Percentiles rank a stretch among this genome's conserved stretches.
Conservation (phyloP, 2,329 filamentous ascomycete genomes). For the Aspergillus hiratsukae region DNA sequence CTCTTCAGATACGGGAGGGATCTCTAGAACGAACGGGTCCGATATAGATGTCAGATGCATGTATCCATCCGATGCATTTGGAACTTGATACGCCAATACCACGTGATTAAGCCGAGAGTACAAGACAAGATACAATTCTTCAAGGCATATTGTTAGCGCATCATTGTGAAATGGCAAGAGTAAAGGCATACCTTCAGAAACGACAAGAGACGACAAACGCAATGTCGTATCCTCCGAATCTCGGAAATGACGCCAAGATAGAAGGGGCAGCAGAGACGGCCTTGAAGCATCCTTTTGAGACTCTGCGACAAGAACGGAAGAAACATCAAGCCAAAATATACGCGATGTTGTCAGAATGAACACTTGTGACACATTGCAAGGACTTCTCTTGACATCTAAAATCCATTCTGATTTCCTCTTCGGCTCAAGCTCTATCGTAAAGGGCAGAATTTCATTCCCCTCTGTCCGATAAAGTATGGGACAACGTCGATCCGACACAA, state of each 20-base stretch:
- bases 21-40: constrained; percentile 32
- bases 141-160: constrained; percentile 10
- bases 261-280: constrained; percentile 33
- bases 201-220: constrained; percentile 31
- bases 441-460: constrained; percentile 20
- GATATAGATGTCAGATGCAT: constrained; percentile 20
- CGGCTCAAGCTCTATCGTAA: constrained; percentile 34
- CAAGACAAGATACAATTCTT: constrained; percentile 36
- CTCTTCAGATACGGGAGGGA: constrained; percentile 18
- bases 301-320: constrained; percentile 20
- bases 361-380: constrained; percentile 38
- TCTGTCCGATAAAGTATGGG: constrained; percentile 34
- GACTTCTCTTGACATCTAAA: constrained; percentile 48
- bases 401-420: constrained; percentile 47
- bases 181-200: constrained; percentile 28
- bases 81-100: constrained; percentile 30
- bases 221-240: constrained; percentile 51
- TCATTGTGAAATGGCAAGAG: neutral
- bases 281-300: constrained; percentile 16
- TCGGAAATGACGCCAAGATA: constrained; percentile 53
- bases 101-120: constrained; percentile 38
- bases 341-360: constrained; percentile 53
- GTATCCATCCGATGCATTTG: constrained; percentile 17
- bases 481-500: constrained; percentile 50
- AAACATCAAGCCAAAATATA: constrained; percentile 44